Evolutionary conservation across 1,284 basidiomycete species (phyloP).

Genomic region (Leccinum holopus): DNA sequence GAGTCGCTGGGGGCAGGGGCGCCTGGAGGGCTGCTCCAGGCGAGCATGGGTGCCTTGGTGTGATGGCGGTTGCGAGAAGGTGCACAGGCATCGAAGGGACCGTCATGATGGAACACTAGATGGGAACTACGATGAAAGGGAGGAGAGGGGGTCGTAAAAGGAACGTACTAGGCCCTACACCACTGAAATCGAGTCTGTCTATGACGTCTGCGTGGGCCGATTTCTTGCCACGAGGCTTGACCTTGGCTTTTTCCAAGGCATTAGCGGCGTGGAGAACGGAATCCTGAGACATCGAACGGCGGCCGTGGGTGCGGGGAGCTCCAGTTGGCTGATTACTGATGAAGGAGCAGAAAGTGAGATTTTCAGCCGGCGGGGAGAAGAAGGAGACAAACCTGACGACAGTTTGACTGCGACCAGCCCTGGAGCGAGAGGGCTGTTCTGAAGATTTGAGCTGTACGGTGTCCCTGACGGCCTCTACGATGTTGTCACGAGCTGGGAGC

Average conservation of each 20-base stretch:
- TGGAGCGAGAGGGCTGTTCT: slow-evolving; percentile 41
- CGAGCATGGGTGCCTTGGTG: slow-evolving; percentile 76
- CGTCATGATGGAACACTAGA: slow-evolving; percentile 84
- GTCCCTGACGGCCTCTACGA: slow-evolving; percentile 64
- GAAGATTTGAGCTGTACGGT: slow-evolving; percentile 49
- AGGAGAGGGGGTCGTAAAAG: background rate
- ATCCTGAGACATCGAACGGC: slow-evolving; percentile 72
- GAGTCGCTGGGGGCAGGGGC: slow-evolving; percentile 38
- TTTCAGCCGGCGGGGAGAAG: slow-evolving; percentile 6
- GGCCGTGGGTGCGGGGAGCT: slow-evolving; percentile 41
- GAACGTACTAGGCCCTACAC: slow-evolving; percentile 72
- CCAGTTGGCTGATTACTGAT: slow-evolving; percentile 23
- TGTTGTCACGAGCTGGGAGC: slow-evolving; percentile 38
- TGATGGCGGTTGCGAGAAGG: slow-evolving; percentile 80
- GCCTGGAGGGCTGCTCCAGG: slow-evolving; percentile 59
- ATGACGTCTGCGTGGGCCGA: slow-evolving; percentile 69
- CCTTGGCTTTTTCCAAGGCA: slow-evolving; percentile 54
- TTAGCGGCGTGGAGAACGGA: slow-evolving; percentile 43
- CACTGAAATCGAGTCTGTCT: slow-evolving; percentile 62
- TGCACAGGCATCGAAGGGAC: slow-evolving; percentile 84
- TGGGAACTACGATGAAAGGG: slow-evolving; percentile 11
- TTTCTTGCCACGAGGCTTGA: slow-evolving; percentile 59
- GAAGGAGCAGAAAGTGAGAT: slow-evolving; percentile 10
- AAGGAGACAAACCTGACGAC: slow-evolving; percentile 37
- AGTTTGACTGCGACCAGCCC: slow-evolving; percentile 49